Conservation (phyloP, 2,329 filamentous ascomycete genomes). For the Penicillium sp. region DNA sequence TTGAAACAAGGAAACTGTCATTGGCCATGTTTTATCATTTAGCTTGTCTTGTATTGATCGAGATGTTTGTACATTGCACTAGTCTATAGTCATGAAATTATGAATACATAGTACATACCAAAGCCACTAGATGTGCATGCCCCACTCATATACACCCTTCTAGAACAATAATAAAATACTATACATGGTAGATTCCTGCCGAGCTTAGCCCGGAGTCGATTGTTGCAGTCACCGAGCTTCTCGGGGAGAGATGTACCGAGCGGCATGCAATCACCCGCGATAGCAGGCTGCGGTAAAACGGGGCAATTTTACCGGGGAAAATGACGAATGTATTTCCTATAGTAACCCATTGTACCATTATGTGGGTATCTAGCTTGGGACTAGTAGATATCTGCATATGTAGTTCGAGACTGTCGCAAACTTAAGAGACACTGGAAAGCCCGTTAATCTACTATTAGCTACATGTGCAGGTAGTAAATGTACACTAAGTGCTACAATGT, state of each 20-base stretch:
- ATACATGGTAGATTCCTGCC: background rate
- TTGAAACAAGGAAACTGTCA: background rate
- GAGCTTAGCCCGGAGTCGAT: background rate
- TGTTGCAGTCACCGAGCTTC: background rate
- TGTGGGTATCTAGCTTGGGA: background rate
- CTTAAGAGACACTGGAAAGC: background rate
- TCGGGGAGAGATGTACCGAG: background rate
- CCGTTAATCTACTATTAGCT: background rate
- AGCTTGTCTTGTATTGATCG: background rate
- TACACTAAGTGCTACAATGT: background rate
- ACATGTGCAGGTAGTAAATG: background rate
- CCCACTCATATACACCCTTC: background rate
- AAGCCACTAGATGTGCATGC: background rate
- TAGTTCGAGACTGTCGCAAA: background rate
- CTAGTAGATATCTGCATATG: too few relatives aligned
- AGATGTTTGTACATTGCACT: slow-evolving; percentile 1
- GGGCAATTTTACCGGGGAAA: background rate
- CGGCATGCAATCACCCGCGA: background rate
- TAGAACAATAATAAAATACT: slow-evolving; percentile 2
- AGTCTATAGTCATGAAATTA: background rate
- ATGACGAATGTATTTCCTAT: background rate
- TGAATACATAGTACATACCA: background rate
- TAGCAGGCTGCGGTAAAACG: background rate
- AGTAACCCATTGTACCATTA: background rate
- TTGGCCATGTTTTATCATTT: background rate